Evolutionary conservation across 2,329 filamentous ascomycete species (phyloP).

Genomic region (Colletotrichum endophyticum): DNA sequence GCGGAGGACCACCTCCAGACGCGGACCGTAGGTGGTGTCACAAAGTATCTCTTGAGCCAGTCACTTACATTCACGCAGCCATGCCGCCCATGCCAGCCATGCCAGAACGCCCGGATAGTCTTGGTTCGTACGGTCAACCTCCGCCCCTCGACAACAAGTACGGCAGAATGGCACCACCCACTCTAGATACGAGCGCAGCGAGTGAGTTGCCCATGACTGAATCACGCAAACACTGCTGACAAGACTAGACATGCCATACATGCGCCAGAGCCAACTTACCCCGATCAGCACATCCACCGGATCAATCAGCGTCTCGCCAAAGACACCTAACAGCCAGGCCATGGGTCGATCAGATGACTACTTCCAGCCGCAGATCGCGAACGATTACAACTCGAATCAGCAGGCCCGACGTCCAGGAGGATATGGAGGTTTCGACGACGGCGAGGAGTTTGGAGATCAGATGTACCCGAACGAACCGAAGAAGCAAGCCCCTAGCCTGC

Average conservation of each 20-base stretch:
- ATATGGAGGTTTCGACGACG: conserved; percentile 53
- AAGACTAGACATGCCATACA: conserved; percentile 56
- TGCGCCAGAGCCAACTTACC: conserved; percentile 64
- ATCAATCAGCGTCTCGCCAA: conserved; percentile 68
- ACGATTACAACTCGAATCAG: conserved; percentile 43
- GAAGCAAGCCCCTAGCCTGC: conserved; percentile 44
- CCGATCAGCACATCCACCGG: conserved; percentile 66
- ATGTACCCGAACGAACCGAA: conserved; percentile 53
- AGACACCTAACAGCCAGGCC: conserved; percentile 54
- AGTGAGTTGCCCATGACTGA: conserved; percentile 43
- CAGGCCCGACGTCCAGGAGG: conserved; percentile 47
- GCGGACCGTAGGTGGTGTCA: conserved; percentile 42
- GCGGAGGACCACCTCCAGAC: conserved; percentile 50
- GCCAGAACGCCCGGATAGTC: conserved; percentile 31
- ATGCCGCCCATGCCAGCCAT: conserved; percentile 43
- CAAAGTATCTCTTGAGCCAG: conserved; percentile 13
- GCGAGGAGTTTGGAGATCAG: conserved; percentile 41
- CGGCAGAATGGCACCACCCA: conserved; percentile 45
- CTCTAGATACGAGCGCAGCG: conserved; percentile 56
- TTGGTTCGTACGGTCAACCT: conserved; percentile 30
- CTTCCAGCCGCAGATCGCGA: conserved; percentile 50
- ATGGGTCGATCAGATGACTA: conserved; percentile 49
- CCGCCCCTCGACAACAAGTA: conserved; percentile 37
- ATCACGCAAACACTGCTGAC: conserved; percentile 32
- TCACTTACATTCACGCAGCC: conserved; percentile 24